These are phyloP conservation scores for Anacardium occidentale DNA, from an alignment of 345 rosid species.

Conservation along the genomic window DNA sequence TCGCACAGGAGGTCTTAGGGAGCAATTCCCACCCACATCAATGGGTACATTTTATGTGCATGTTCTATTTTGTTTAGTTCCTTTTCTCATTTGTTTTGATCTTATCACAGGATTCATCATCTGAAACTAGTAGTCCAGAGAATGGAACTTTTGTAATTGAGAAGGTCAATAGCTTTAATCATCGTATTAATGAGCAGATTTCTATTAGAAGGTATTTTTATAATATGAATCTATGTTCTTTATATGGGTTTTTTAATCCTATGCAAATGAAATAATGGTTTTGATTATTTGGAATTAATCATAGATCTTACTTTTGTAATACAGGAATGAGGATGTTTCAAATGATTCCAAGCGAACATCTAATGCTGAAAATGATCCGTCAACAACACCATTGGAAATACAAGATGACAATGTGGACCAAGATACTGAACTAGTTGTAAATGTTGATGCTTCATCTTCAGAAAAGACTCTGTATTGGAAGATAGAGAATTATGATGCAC, in stretches of 20 bases:
- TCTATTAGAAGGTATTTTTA: slow-evolving; percentile 49
- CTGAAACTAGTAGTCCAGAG: slow-evolving; percentile 52
- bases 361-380: slow-evolving; percentile 39
- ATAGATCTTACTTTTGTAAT: slow-evolving; percentile 27
- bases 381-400: slow-evolving; percentile 27
- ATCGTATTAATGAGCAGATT: slow-evolving; percentile 31
- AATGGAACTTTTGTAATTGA: slow-evolving; percentile 54
- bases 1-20: neutral
- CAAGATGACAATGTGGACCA: slow-evolving; percentile 37
- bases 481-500: slow-evolving; percentile 62
- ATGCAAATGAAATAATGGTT: too few species aligned
- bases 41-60: neutral
- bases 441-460: slow-evolving; percentile 38
- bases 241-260: slow-evolving; percentile 8
- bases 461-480: slow-evolving; percentile 45
- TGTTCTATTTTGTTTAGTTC: neutral
- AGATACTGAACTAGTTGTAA: slow-evolving; percentile 29
- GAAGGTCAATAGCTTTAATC: slow-evolving; percentile 37
- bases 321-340: slow-evolving; percentile 48
- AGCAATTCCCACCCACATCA: neutral
- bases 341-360: slow-evolving; percentile 37
- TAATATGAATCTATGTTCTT: slow-evolving; percentile 13
- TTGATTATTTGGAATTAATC: slow-evolving; percentile 16
- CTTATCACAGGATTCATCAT: slow-evolving; percentile 49
- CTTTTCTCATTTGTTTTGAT: slow-evolving; percentile 1